Evolutionary conservation across 345 rosid species (phyloP).

Genomic region (Noccaea caerulescens): DNA sequence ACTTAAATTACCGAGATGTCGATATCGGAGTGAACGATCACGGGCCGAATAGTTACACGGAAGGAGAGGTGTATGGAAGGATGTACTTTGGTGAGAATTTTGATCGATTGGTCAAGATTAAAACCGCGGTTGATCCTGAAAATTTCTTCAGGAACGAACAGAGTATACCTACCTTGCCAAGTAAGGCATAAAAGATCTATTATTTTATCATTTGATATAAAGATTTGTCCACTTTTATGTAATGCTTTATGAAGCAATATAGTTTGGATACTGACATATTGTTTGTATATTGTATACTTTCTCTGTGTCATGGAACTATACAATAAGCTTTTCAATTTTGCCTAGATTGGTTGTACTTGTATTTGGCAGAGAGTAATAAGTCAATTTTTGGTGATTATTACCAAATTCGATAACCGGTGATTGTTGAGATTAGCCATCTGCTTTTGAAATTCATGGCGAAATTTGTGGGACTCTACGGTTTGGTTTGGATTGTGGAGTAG

Average conservation of each 20-base stretch:
- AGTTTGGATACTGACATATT: slow-evolving; percentile 15
- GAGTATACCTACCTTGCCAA: slow-evolving; percentile 57
- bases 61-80: slow-evolving; percentile 59
- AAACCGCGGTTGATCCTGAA: slow-evolving; percentile 53
- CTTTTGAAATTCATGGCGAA: slow-evolving; percentile 12
- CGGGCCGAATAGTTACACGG: slow-evolving; percentile 41
- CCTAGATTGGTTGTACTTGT: slow-evolving; percentile 12
- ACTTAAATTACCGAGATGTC: slow-evolving; percentile 58
- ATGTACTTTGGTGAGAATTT: slow-evolving; percentile 62
- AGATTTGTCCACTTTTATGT: slow-evolving; percentile 16
- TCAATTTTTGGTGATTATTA: slow-evolving; percentile 7
- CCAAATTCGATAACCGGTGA: neutral
- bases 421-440: slow-evolving; percentile 22
- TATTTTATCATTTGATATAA: slow-evolving; percentile 10
- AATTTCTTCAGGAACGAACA: slow-evolving; percentile 66
- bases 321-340: neutral
- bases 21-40: slow-evolving; percentile 54
- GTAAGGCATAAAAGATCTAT: slow-evolving; percentile 36
- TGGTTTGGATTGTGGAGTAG: slow-evolving; percentile 21
- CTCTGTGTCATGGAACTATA: slow-evolving; percentile 10
- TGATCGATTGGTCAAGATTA: slow-evolving; percentile 57
- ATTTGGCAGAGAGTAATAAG: slow-evolving; percentile 15
- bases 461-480: neutral
- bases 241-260: slow-evolving; percentile 27
- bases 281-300: slow-evolving; percentile 14